phyloP scores from a whole-genome alignment of 306 rosid species.

The Spatholobus suberectus region DNA sequence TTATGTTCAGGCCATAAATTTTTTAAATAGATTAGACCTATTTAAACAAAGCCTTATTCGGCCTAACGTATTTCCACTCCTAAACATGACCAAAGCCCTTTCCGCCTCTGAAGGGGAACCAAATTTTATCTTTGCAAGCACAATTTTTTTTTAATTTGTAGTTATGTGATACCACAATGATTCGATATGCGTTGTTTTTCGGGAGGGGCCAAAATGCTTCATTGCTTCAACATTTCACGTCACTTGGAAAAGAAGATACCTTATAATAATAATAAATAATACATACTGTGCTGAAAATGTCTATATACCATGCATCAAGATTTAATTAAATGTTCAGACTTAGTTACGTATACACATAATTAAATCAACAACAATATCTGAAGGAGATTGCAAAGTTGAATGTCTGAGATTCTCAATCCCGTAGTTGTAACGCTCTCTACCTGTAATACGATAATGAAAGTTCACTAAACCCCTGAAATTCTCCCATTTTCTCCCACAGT shows the following conservation, averaged over 20 bases:
- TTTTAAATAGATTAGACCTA: too few species aligned
- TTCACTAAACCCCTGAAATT: not conserved
- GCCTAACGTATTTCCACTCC: too few species aligned
- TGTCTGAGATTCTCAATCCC: slow-evolving; percentile 8
- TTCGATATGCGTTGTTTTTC: not conserved
- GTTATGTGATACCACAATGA: not conserved
- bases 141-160: not conserved
- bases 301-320: not conserved
- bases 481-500: not conserved
- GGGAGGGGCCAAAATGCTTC: not conserved
- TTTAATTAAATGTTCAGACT: not conserved
- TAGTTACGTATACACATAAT: not conserved
- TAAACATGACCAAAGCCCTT: too few species aligned
- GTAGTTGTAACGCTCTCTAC: not conserved
- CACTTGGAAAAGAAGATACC: not conserved
- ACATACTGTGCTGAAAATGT: not conserved
- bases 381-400: slow-evolving; percentile 26
- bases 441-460: not conserved
- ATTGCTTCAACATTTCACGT: not conserved
- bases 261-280: not conserved
- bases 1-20: too few species aligned
- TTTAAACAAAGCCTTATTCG: too few species aligned
- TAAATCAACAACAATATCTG: not conserved
- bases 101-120: not conserved
- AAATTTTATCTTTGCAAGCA: not conserved